Evolutionary conservation across 2,329 filamentous ascomycete species (phyloP).

Genomic region (Fusarium nematophilum): DNA sequence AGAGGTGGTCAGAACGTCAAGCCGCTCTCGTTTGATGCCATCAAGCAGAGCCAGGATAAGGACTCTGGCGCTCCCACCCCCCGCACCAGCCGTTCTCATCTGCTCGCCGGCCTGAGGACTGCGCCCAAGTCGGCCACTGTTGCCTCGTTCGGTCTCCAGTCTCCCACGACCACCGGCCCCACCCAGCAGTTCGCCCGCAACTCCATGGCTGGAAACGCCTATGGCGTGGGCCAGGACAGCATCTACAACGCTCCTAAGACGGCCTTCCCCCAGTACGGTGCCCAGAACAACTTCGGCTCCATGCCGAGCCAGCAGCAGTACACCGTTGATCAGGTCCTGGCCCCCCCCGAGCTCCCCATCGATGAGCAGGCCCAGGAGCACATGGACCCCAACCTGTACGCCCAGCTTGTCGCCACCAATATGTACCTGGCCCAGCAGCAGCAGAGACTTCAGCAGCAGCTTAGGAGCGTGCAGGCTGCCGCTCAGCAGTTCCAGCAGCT

Average conservation of each 20-base stretch:
- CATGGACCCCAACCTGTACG: constrained; percentile 88
- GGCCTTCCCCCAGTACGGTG: constrained; percentile 62
- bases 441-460: constrained; percentile 92
- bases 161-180: constrained; percentile 59
- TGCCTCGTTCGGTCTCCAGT: constrained; percentile 77
- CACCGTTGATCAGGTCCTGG: constrained; percentile 90
- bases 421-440: constrained; percentile 94
- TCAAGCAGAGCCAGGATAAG: constrained; percentile 76
- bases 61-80: constrained; percentile 79
- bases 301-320: constrained; percentile 62
- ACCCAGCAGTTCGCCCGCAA: constrained; percentile 57
- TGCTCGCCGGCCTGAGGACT: constrained; percentile 92
- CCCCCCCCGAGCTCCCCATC: constrained; percentile 83
- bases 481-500: constrained; percentile 85
- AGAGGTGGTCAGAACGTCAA: constrained; percentile 91
- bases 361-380: constrained; percentile 75
- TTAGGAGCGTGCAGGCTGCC: constrained; percentile 83
- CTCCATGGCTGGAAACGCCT: constrained; percentile 57
- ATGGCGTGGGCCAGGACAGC: constrained; percentile 56
- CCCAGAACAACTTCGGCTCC: constrained; percentile 48
- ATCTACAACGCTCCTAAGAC: constrained; percentile 66
- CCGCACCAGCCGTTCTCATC: constrained; percentile 92
- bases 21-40: constrained; percentile 81
- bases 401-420: constrained; percentile 91
- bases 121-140: constrained; percentile 87